A percentile compares a stretch with the other conserved stretches of the same genome.
Evolutionary conservation across 805 yeast species (phyloP).

Genomic region (Candida krabiensis): DNA sequence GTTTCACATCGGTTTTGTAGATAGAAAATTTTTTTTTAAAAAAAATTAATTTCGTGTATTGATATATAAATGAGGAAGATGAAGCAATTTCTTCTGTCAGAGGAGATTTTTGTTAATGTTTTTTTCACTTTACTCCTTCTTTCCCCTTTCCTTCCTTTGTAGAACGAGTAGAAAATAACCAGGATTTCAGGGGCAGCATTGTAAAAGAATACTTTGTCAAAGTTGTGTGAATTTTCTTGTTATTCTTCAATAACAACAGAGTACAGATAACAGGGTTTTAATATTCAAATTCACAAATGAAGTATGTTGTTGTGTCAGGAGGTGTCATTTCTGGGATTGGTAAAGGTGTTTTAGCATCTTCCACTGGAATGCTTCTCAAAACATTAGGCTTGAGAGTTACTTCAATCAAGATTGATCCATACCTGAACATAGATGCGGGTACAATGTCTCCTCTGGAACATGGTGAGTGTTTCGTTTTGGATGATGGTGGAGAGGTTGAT

Average conservation of each 20-base stretch:
- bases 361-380: slow-evolving; percentile 92
- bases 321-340: slow-evolving; percentile 99
- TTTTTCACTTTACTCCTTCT: slow-evolving; percentile 1
- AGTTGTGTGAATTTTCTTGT: too few species aligned
- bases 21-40: too few species aligned
- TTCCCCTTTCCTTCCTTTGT: slow-evolving; percentile 12
- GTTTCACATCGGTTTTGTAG: too few species aligned
- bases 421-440: slow-evolving; percentile 99
- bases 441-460: slow-evolving; percentile 99
- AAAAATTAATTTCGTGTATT: background rate
- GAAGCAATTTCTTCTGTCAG: too few species aligned
- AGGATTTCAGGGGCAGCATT: background rate
- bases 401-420: slow-evolving; percentile 97
- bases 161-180: slow-evolving; percentile 2
- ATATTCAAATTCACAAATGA: too few species aligned
- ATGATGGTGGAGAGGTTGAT: slow-evolving; percentile 99
- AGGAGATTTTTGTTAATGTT: slow-evolving; percentile 1
- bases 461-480: slow-evolving; percentile 96
- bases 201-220: background rate
- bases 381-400: slow-evolving; percentile 94
- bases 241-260: too few species aligned
- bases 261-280: too few species aligned
- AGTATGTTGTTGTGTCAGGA: slow-evolving; percentile 98
- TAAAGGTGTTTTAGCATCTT: slow-evolving; percentile 96
- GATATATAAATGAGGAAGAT: background rate